These are phyloP conservation scores for Sordariomycetes sp. DNA, from an alignment of 2,329 filamentous ascomycete genomes.

Conservation along the genomic window DNA sequence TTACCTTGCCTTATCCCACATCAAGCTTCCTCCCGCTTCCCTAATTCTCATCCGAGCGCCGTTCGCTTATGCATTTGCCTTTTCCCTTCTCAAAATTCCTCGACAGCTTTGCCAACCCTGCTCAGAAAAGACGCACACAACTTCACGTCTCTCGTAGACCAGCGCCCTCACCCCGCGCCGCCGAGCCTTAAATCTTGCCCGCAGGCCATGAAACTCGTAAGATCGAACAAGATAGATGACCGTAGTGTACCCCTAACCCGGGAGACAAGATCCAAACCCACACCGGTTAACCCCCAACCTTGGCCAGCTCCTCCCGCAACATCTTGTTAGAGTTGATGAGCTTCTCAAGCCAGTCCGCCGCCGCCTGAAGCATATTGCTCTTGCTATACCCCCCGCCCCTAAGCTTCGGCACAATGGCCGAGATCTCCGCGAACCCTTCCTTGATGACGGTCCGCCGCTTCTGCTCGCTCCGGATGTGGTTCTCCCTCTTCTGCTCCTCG, in stretches of 20 bases:
- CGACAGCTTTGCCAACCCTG: no score
- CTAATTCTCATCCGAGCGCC: no score
- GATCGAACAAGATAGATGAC: no score
- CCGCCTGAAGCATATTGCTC: constrained; percentile 62
- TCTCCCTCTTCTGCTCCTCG: constrained; percentile 70
- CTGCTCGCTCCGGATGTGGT: constrained; percentile 80
- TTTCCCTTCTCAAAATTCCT: no score
- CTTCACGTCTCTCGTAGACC: no score
- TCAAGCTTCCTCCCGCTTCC: no score
- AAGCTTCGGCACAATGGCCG: constrained; percentile 61
- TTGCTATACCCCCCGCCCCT: constrained; percentile 69
- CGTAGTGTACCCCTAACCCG: neutral
- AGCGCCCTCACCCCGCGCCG: no score
- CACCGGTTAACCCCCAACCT: constrained; percentile 15
- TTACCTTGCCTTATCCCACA: no score
- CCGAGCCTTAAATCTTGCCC: no score
- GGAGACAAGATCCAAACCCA: neutral
- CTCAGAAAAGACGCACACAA: no score
- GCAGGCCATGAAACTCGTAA: no score
- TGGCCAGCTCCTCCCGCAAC: constrained; percentile 38
- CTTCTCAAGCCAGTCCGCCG: constrained; percentile 66
- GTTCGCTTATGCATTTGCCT: no score
- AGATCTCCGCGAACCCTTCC: constrained; percentile 71
- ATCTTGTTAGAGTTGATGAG: constrained; percentile 55
- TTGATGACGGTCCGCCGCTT: constrained; percentile 74